A percentile compares a stretch with the other conserved stretches of the same genome.
These are phyloP conservation scores for Pistacia vera DNA, from an alignment of 345 rosid genomes.

Conservation along the genomic window DNA sequence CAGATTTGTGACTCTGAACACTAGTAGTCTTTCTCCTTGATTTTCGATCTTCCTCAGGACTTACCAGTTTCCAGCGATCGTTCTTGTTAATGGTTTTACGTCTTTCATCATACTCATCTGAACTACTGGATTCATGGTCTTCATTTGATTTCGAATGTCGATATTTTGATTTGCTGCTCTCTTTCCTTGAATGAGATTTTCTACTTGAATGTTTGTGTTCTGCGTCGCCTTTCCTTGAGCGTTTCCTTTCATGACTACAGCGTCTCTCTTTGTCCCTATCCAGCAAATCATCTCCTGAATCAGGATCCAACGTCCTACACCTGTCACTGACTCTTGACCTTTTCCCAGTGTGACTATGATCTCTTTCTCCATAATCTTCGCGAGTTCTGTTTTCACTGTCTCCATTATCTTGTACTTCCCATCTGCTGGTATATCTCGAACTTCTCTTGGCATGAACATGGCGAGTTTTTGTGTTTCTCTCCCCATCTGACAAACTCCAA, in stretches of 20 bases:
- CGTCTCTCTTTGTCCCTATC: conserved; percentile 27
- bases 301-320: neutral
- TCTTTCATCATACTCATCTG: conserved; percentile 9
- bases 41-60: conserved; percentile 7
- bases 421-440: conserved; percentile 9
- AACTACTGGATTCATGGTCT: neutral
- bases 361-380: conserved; percentile 26
- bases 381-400: conserved; percentile 9
- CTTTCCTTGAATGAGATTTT: conserved; percentile 21
- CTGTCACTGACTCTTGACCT: conserved; percentile 31
- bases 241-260: conserved; percentile 29
- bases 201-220: conserved; percentile 3
- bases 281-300: conserved; percentile 29
- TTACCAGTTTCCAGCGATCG: conserved; percentile 36
- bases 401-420: neutral
- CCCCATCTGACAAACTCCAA: conserved; percentile 30
- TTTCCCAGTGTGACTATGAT: neutral
- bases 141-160: neutral
- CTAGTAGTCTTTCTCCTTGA: neutral
- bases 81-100: neutral
- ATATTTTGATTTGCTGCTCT: conserved; percentile 2
- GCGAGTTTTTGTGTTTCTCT: conserved; percentile 7
- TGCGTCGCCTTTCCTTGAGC: neutral
- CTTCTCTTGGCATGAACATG: conserved; percentile 18
- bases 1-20: neutral